Conservation (phyloP, 2,329 filamentous ascomycete genomes). For the Myriosclerotinia scirpicola region DNA sequence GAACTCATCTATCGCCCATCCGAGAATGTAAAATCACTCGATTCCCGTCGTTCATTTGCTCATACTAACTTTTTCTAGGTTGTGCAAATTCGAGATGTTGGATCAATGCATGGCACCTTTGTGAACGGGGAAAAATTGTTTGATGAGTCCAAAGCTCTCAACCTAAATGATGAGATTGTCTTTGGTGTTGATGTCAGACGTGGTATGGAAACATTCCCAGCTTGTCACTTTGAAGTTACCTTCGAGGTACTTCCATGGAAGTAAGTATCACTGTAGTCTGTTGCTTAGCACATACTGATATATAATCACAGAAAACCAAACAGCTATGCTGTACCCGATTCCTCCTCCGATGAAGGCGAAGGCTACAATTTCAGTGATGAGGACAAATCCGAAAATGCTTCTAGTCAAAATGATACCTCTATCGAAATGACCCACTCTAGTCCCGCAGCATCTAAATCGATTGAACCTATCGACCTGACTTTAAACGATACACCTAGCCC, state of each 20-base stretch:
- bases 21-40: slow-evolving; percentile 45
- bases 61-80: slow-evolving; percentile 37
- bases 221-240: slow-evolving; percentile 37
- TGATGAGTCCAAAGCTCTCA: slow-evolving; percentile 37
- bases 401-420: slow-evolving; percentile 36
- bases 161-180: slow-evolving; percentile 43
- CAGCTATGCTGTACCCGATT: slow-evolving; percentile 36
- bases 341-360: slow-evolving; percentile 38
- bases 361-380: slow-evolving; percentile 36
- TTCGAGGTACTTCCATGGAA: slow-evolving; percentile 33
- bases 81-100: slow-evolving; percentile 53
- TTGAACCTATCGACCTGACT: slow-evolving; percentile 39
- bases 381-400: slow-evolving; percentile 31
- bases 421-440: slow-evolving; percentile 29
- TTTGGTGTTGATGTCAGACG: slow-evolving; percentile 53
- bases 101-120: slow-evolving; percentile 62
- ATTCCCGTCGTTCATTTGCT: slow-evolving; percentile 3
- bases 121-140: slow-evolving; percentile 50
- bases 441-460: slow-evolving; percentile 29
- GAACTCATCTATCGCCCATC: slow-evolving; percentile 49
- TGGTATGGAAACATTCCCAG: slow-evolving; percentile 44
- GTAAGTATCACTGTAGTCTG: slow-evolving; percentile 29
- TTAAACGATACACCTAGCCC: slow-evolving; percentile 34
- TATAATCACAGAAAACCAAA: slow-evolving; percentile 33
- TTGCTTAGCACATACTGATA: background rate